Percentiles rank a stretch among this genome's conserved stretches.
phyloP scores from a whole-genome alignment of 352 stramenopile species.

The Phytophthora idaei region DNA sequence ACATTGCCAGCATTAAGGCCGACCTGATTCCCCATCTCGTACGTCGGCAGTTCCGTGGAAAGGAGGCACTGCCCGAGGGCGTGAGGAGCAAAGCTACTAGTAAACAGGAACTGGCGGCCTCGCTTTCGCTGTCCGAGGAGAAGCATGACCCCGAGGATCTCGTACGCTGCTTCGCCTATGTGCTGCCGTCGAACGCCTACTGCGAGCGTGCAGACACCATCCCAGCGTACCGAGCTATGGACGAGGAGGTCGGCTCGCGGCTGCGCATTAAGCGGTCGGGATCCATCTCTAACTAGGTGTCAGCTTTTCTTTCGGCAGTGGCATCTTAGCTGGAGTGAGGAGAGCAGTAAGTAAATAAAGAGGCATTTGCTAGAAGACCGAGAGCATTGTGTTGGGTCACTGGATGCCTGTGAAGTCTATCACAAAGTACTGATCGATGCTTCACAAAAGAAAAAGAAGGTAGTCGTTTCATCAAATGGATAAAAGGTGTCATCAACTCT shows the following conservation, averaged over 20 bases:
- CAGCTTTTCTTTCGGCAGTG: slow-evolving; percentile 8
- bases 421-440: no score
- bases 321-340: slow-evolving; percentile 12
- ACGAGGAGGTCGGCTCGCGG: slow-evolving; percentile 71
- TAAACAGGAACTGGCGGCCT: slow-evolving; percentile 63
- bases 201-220: slow-evolving; percentile 83
- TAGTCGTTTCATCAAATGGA: no score
- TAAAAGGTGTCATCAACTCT: no score
- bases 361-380: slow-evolving; percentile 17
- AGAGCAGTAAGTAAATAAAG: slow-evolving; percentile 31
- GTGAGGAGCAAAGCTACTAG: slow-evolving; percentile 62
- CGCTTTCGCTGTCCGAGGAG: slow-evolving; percentile 61
- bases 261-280: slow-evolving; percentile 65
- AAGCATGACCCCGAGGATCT: slow-evolving; percentile 67
- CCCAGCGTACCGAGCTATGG: slow-evolving; percentile 74
- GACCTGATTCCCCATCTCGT: slow-evolving; percentile 82
- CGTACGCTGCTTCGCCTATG: slow-evolving; percentile 77
- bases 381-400: not conserved
- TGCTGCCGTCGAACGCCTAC: slow-evolving; percentile 75
- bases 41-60: slow-evolving; percentile 76
- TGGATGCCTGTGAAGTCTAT: no score
- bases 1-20: slow-evolving; percentile 85
- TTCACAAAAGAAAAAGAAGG: no score
- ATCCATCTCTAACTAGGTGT: slow-evolving; percentile 52
- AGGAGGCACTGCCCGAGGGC: slow-evolving; percentile 53